Evolutionary conservation across 2,329 filamentous ascomycete genomes (phyloP).

Genomic region (Alternaria ethzedia): DNA sequence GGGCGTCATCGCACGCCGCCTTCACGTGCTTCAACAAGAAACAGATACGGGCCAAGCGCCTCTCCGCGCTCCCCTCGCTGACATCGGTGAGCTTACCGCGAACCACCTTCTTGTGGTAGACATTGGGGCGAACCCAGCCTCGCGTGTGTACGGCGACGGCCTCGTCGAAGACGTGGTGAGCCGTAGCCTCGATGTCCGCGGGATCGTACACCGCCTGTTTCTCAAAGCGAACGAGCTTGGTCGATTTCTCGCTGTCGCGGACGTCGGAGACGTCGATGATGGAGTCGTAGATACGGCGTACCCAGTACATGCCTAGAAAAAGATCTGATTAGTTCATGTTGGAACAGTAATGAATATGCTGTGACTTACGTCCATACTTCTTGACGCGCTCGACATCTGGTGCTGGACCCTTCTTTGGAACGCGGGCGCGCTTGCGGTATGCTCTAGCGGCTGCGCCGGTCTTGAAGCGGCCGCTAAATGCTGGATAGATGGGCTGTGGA

Average conservation of each 20-base stretch:
- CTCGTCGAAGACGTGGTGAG: slow-evolving; percentile 39
- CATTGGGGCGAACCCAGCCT: slow-evolving; percentile 24
- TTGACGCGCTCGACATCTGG: slow-evolving; percentile 30
- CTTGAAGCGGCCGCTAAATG: slow-evolving; percentile 25
- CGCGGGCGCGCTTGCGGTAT: slow-evolving; percentile 23
- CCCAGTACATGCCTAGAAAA: slow-evolving; percentile 33
- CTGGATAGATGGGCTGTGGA: slow-evolving; percentile 17
- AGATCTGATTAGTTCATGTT: slow-evolving; percentile 1
- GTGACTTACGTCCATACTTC: slow-evolving; percentile 24
- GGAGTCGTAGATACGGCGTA: slow-evolving; percentile 36
- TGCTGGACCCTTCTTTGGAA: slow-evolving; percentile 17
- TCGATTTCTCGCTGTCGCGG: slow-evolving; percentile 20
- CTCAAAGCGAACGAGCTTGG: slow-evolving; percentile 29
- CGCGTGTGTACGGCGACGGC: slow-evolving; percentile 32
- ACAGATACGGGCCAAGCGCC: slow-evolving; percentile 31
- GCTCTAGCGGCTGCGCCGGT: slow-evolving; percentile 22
- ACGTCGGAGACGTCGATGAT: slow-evolving; percentile 33
- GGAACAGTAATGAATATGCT: neutral
- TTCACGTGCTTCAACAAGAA: slow-evolving; percentile 25
- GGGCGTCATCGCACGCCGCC: slow-evolving; percentile 34
- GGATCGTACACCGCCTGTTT: slow-evolving; percentile 7
- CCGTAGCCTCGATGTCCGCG: slow-evolving; percentile 35
- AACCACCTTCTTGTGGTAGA: slow-evolving; percentile 34
- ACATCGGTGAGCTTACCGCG: slow-evolving; percentile 32
- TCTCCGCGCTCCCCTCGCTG: slow-evolving; percentile 22